Base-by-base conservation (phyloP, 306 rosid species). In the Argentina anserina region DNA sequence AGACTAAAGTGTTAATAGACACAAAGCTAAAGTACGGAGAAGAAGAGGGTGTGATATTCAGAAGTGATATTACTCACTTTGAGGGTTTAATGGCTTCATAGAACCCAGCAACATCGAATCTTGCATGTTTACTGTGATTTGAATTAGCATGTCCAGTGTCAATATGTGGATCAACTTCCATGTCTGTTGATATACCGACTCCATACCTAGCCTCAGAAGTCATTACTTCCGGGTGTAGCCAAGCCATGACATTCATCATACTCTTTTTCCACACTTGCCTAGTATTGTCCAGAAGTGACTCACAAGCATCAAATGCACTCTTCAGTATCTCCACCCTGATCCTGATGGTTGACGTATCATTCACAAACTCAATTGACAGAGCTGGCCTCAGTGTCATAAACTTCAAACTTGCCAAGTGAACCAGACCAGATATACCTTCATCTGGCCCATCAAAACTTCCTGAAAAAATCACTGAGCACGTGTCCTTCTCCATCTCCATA, bases 81-180 rank as follows among this genome's bases (percentile, higher is more conserved):
- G 98, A 88, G 47, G 96, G 97, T 75, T 84, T 91, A 67, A 91
- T 91, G 84, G 94, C 97, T 81, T 94, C 96, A 83, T 91, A 94
- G 75, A 94, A 94, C 61, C 84, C 84, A 28, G 90, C 86, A 65
- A 85, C 90, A 81, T 94, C 91, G 62, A 94, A 87, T 70, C 85
- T 91, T 40, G 78, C 69, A 74, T 64, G 73, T 73, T 75, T 85
- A 78, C 65, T 70, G 60, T 71, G 46, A 63, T 58, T 18, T 63
- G 71, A 52, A 64, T 65, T 69, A n/a, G 58, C 84, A 28, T 84
- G 87, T 71, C 46, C 84, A 53, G 2, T 75, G 74, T 78, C 88
- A 25, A 58, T 33, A 73, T 65, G 84, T 46, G 56, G 62, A 86
- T 83, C 80, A 85, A 56, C 76, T 63, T 86, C 92, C 81, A 68